Conservation (phyloP, 495 filamentous ascomycete genomes). For the Pyrenula aspistea region DNA sequence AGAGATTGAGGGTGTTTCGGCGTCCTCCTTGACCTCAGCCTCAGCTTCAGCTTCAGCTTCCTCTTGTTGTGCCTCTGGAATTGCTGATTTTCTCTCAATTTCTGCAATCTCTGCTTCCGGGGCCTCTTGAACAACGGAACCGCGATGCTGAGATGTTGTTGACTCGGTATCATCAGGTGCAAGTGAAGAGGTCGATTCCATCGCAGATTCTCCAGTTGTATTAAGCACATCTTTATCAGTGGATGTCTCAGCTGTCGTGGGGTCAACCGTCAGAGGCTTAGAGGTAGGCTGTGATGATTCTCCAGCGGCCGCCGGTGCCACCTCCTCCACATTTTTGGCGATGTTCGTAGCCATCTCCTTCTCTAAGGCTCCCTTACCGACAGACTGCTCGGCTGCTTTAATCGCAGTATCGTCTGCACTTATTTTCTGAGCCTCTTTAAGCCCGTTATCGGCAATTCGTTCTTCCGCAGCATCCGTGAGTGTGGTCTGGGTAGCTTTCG, state of each 20-base stretch:
- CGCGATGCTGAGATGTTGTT: constrained; percentile 16
- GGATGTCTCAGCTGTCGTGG: too few species aligned
- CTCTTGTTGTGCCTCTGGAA: constrained; percentile 16
- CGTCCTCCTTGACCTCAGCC: constrained; percentile 3
- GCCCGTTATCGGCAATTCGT: background rate
- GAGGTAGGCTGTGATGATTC: too few species aligned
- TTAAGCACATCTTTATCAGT: background rate
- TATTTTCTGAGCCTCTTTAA: background rate
- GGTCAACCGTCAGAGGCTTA: too few species aligned
- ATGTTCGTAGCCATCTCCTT: background rate
- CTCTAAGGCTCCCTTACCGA: background rate
- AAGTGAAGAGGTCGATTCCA: background rate
- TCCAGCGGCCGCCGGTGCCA: too few species aligned
- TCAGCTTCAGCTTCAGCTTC: constrained; percentile 7
- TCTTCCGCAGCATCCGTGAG: background rate
- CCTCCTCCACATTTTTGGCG: background rate
- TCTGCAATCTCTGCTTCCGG: constrained; percentile 25
- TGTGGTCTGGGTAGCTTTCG: background rate
- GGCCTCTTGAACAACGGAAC: constrained; percentile 24
- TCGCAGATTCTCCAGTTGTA: background rate
- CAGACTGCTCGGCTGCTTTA: background rate
- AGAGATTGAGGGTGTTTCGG: too few species aligned
- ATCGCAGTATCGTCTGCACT: background rate
- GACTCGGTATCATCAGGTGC: background rate
- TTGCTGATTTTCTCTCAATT: constrained; percentile 27